Conservation (phyloP, 345 rosid genomes). For the Citrus sp. region DNA sequence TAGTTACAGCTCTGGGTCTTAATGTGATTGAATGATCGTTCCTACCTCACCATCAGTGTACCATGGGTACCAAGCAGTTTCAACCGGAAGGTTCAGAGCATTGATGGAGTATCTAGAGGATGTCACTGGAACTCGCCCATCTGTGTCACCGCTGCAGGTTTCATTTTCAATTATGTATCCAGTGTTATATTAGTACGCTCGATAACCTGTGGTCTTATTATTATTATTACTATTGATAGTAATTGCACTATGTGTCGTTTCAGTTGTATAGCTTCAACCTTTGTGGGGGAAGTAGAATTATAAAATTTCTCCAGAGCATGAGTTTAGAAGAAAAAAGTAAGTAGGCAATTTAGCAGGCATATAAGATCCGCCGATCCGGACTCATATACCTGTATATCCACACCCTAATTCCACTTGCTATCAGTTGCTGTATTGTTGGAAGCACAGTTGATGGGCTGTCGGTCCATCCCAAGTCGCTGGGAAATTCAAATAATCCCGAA, state of each 20-base stretch:
- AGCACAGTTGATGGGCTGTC: constrained; percentile 33
- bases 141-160: constrained; percentile 45
- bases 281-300: not conserved
- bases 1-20: not conserved
- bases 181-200: not conserved
- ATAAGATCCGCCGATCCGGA: not conserved
- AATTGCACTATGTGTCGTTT: not conserved
- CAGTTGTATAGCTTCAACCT: not conserved
- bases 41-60: constrained; percentile 36
- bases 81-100: constrained; percentile 22
- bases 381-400: constrained; percentile 44
- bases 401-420: constrained; percentile 29
- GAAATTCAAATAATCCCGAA: not conserved
- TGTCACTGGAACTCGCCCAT: constrained; percentile 42
- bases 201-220: not conserved
- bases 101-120: constrained; percentile 37
- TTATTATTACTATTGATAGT: too few relatives aligned
- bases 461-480: constrained; percentile 24
- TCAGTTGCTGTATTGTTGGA: constrained; percentile 34
- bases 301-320: not conserved
- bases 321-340: not conserved
- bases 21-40: not conserved
- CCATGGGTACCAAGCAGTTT: constrained; percentile 46
- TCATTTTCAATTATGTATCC: not conserved
- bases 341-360: not conserved